phyloP scores from a whole-genome alignment of 2,329 filamentous ascomycete species.

The Aspergillus unguis region DNA sequence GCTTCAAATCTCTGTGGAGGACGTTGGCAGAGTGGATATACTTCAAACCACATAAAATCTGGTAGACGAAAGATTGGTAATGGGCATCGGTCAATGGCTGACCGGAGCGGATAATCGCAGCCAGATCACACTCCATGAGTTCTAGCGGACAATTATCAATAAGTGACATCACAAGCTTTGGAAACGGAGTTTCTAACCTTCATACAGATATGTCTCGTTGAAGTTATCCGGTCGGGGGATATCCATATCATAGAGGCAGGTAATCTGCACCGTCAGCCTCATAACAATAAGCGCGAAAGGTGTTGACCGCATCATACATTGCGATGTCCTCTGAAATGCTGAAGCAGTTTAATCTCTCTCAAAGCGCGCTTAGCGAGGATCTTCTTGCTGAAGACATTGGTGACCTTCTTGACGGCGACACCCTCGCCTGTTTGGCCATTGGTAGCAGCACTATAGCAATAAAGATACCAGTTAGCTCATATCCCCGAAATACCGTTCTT shows the following conservation, averaged over 20 bases:
- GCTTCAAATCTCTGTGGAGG: conserved; percentile 93
- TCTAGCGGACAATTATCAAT: conserved; percentile 53
- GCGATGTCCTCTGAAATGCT: conserved; percentile 90
- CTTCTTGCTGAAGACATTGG: conserved; percentile 99
- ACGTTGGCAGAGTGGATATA: conserved; percentile 99
- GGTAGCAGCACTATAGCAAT: conserved; percentile 69
- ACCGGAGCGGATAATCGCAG: conserved; percentile 94
- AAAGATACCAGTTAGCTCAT: conserved; percentile 14
- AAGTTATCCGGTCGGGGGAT: conserved; percentile 96
- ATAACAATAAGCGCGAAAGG: conserved; percentile 1
- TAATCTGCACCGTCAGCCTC: conserved; percentile 67
- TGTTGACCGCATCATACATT: conserved; percentile 58
- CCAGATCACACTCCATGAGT: conserved; percentile 98
- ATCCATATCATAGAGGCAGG: conserved; percentile 99
- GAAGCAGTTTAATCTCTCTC: conserved; percentile 96
- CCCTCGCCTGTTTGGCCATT: conserved; percentile 89
- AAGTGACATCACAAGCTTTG: neutral
- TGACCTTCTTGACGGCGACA: conserved; percentile 98
- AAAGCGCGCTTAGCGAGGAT: conserved; percentile 96
- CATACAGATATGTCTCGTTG: conserved; percentile 98
- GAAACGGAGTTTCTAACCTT: conserved; percentile 61
- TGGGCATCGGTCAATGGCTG: conserved; percentile 97
- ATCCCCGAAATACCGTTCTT: neutral
- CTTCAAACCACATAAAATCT: conserved; percentile 97
- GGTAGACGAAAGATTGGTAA: conserved; percentile 99